These are phyloP conservation scores for Abrus precatorius DNA, from an alignment of 306 rosid species.

Conservation along the genomic window DNA sequence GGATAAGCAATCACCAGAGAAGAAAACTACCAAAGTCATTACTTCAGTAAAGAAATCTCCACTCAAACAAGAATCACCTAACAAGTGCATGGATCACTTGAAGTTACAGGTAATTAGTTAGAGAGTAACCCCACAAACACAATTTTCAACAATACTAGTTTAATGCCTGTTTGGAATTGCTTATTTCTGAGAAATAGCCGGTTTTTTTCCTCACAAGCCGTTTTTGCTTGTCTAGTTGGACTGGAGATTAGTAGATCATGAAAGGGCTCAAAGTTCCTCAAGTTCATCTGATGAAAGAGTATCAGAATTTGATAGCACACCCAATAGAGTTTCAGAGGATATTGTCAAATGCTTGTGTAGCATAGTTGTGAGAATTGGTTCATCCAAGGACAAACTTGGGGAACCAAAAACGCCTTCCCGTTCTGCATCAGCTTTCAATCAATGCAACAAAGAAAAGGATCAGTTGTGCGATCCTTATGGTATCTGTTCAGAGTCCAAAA, in stretches of 20 bases:
- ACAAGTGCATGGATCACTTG: constrained; percentile 66
- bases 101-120: constrained; percentile 65
- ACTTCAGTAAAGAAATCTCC: constrained; percentile 71
- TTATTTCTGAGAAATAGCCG: background rate
- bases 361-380: constrained; percentile 73
- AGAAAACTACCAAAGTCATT: constrained; percentile 58
- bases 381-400: constrained; percentile 65
- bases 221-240: constrained; percentile 67
- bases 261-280: constrained; percentile 68
- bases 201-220: background rate
- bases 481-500: constrained; percentile 60
- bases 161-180: background rate
- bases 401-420: constrained; percentile 51
- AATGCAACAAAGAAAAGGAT: constrained; percentile 55
- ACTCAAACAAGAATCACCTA: constrained; percentile 67
- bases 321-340: constrained; percentile 84
- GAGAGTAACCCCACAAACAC: constrained; percentile 18
- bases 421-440: constrained; percentile 39
- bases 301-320: constrained; percentile 63
- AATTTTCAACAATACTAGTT: background rate
- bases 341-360: constrained; percentile 78
- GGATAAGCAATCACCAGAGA: constrained; percentile 76
- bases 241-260: constrained; percentile 71
- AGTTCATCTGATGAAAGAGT: constrained; percentile 63
- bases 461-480: constrained; percentile 81